A percentile compares a stretch with the other conserved stretches of the same genome.
Evolutionary conservation across 306 rosid genomes (phyloP).

Genomic region (Erythrophleum fordii): DNA sequence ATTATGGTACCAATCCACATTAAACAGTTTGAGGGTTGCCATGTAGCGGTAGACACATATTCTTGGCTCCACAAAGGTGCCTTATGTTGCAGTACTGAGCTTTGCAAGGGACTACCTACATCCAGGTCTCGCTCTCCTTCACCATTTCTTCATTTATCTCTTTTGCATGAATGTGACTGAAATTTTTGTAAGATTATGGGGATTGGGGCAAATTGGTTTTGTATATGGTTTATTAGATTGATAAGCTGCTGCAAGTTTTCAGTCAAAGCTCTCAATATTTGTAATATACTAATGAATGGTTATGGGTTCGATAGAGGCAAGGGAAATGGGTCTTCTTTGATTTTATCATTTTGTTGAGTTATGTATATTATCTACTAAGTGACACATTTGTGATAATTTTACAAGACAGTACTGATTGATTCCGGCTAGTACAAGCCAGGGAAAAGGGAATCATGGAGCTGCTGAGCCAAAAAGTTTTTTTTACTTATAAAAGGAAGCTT

Average conservation of each 20-base stretch:
- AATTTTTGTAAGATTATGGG: background rate
- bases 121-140: constrained; percentile 54
- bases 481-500: background rate
- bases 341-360: background rate
- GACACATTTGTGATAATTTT: background rate
- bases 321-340: constrained; percentile 21
- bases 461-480: background rate
- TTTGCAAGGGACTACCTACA: constrained; percentile 82
- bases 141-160: background rate
- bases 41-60: constrained; percentile 83
- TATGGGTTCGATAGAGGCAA: background rate
- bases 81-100: constrained; percentile 84
- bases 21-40: constrained; percentile 71
- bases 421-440: background rate
- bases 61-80: constrained; percentile 99
- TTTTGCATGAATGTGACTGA: background rate
- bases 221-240: background rate
- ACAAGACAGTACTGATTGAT: background rate
- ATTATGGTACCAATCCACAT: constrained; percentile 84
- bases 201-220: constrained; percentile 13
- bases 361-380: background rate
- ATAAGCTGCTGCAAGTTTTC: background rate
- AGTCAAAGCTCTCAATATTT: background rate
- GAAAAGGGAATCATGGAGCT: background rate
- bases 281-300: background rate